These are phyloP conservation scores for Termitomyces sp. DNA, from an alignment of 768 basidiomycete species.

Conservation along the genomic window DNA sequence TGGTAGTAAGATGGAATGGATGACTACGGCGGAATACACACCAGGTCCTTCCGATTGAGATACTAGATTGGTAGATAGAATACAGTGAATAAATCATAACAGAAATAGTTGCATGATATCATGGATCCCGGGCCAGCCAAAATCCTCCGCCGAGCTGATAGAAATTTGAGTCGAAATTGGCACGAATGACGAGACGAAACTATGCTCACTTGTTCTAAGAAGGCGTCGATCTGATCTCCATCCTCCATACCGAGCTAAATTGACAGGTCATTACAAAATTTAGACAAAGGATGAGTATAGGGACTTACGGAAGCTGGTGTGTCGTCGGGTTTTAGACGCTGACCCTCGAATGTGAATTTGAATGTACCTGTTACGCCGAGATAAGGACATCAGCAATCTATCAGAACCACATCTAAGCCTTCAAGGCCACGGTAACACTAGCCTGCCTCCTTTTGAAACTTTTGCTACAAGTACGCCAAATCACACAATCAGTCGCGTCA, in stretches of 20 bases:
- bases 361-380: slow-evolving; percentile 43
- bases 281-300: neutral
- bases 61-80: slow-evolving; percentile 9
- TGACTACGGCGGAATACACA: neutral
- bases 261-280: neutral
- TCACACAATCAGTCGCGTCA: neutral
- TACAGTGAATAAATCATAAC: slow-evolving; percentile 2
- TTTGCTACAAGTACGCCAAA: slow-evolving; percentile 32
- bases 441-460: slow-evolving; percentile 54
- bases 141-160: slow-evolving; percentile 13
- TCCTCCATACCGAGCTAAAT: slow-evolving; percentile 16
- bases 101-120: neutral
- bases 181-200: neutral
- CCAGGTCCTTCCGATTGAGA: neutral
- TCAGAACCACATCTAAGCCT: neutral
- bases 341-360: slow-evolving; percentile 53
- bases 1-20: neutral
- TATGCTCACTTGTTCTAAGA: slow-evolving; percentile 14
- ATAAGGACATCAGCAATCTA: neutral
- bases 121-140: slow-evolving; percentile 3
- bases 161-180: neutral
- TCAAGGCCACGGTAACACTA: slow-evolving; percentile 2
- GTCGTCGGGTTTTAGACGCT: slow-evolving; percentile 38
- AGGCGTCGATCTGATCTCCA: slow-evolving; percentile 18
- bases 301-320: slow-evolving; percentile 48